Base-by-base conservation (phyloP, 768 basidiomycete genomes). In the Leccinum longicurvipes region DNA sequence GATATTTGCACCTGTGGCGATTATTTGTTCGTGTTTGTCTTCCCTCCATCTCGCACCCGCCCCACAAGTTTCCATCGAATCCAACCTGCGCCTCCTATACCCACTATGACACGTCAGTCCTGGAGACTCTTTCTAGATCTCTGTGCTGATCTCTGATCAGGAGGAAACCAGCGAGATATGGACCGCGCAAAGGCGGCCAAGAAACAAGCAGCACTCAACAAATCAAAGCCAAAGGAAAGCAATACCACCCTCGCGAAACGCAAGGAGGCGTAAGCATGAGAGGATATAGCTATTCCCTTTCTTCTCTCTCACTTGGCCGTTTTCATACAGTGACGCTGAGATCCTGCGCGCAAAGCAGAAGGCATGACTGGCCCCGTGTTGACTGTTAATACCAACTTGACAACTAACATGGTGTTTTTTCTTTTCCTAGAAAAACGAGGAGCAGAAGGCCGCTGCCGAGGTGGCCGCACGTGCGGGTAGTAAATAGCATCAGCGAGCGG, bases 151-250 rank as follows among this genome's bases (percentile, higher is more conserved):
- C n/a, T 47, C 19, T 15, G 21, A 59, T 60, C 63, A 91, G 90
- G 90, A 65, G 90, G 90, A 63, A 90, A 92, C 68, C 89, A 91
- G 70, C 82, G 90, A 51, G 90, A 92, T 7, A 78, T 74, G 71
- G 90, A 87, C 70, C 87, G 90, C 60, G 72, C 74, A 21, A 85
- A 83, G 68, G 84, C 87, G 14, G 83, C 84, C 75, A 92, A 92
- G 76, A 91, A 89, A 73, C 71, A 75, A 14, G 79, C 79, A 1
- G 72, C 75, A 7, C 53, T 60, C 14, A 72, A 72, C 51, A 86
- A 85, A 72, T 64, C 69, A 19, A 88, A 88, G 72, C 69, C 83
- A 36, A 91, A 90, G 73, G 88, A 90, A 71, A 88, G 86, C 63
- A 83, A 79, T 11, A 58, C 76, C 1, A 74, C 47, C 47, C 76